Percentiles rank a stretch among this genome's conserved stretches.
phyloP scores from a whole-genome alignment of 345 rosid species.

The Firmiana major region DNA sequence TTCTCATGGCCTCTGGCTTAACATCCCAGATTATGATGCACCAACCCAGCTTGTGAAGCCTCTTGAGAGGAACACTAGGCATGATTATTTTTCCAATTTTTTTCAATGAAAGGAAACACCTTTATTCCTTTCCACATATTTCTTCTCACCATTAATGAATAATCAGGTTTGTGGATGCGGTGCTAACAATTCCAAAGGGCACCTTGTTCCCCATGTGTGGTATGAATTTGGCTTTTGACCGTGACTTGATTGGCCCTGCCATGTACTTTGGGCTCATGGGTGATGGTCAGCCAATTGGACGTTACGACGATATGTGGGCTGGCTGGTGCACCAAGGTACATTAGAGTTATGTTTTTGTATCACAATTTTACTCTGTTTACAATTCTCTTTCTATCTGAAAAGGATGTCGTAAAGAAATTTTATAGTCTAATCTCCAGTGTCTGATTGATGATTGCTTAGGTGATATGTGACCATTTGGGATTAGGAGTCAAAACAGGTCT shows the following conservation, averaged over 20 bases:
- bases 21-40: constrained; percentile 98
- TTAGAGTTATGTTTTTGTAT: background rate
- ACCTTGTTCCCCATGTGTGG: constrained; percentile 98
- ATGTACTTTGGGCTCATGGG: constrained; percentile 99
- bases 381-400: background rate
- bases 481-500: constrained; percentile 32
- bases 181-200: constrained; percentile 90
- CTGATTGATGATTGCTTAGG: constrained; percentile 14
- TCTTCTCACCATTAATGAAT: background rate
- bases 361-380: background rate
- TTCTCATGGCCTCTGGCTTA: constrained; percentile 98
- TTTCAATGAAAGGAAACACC: background rate
- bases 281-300: constrained; percentile 93
- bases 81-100: background rate
- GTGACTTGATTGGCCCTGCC: constrained; percentile 93
- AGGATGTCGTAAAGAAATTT: background rate
- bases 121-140: background rate
- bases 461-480: constrained; percentile 30
- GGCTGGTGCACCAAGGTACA: constrained; percentile 69
- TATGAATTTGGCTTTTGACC: constrained; percentile 88
- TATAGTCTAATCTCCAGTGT: background rate
- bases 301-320: constrained; percentile 98
- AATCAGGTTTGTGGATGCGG: constrained; percentile 78
- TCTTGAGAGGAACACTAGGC: constrained; percentile 85
- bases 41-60: constrained; percentile 99